A percentile compares a stretch with the other conserved stretches of the same genome.
Evolutionary conservation across 306 rosid species (phyloP).

Genomic region (Casuarina equisetifolia): DNA sequence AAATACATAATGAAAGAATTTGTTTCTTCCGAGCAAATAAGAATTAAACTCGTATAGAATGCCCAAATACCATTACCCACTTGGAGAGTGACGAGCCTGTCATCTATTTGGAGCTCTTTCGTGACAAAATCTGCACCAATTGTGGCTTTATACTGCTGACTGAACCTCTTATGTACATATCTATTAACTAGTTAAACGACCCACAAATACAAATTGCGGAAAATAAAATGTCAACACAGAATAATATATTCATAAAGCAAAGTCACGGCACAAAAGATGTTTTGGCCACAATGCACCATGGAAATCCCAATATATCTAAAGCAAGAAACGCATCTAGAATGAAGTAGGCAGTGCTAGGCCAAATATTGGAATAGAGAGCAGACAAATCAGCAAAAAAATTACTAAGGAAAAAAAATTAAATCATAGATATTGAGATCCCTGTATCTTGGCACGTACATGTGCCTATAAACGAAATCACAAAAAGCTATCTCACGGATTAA

Average conservation of each 20-base stretch:
- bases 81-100: slow-evolving; percentile 89
- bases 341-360: background rate
- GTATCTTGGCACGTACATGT: background rate
- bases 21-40: background rate
- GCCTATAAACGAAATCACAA: background rate
- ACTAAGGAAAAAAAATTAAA: background rate
- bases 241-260: slow-evolving; percentile 8
- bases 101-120: slow-evolving; percentile 93
- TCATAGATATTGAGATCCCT: background rate
- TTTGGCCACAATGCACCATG: background rate
- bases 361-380: background rate
- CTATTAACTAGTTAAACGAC: slow-evolving; percentile 49
- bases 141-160: slow-evolving; percentile 97
- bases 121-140: slow-evolving; percentile 99
- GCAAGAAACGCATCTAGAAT: background rate
- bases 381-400: background rate
- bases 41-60: slow-evolving; percentile 1
- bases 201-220: slow-evolving; percentile 30
- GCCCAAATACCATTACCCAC: slow-evolving; percentile 59
- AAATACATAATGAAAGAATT: slow-evolving; percentile 4
- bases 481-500: slow-evolving; percentile 12
- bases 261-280: background rate
- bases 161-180: slow-evolving; percentile 94
- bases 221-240: slow-evolving; percentile 10
- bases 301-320: background rate